Base-by-base conservation (phyloP, 441 rosid species). In the Gossypium schwendimanii region DNA sequence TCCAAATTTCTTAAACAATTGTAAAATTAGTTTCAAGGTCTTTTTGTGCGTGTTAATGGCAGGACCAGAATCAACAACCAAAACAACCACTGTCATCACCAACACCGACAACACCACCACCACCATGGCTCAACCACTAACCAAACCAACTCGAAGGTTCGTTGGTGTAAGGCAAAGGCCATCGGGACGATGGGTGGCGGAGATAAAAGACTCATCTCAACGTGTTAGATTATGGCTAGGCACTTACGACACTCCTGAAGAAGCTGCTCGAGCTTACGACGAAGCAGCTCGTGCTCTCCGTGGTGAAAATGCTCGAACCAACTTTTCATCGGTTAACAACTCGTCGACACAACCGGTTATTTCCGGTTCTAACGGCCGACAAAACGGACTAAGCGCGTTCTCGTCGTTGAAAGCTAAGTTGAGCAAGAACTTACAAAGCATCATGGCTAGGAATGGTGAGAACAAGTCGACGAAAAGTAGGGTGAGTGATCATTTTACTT, bases 131-230 rank as follows among this genome's bases (percentile, higher is more conserved):
- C 75, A 76, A 26, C 73, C 81, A 26, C 74, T 82, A 26, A 54
- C 47, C 26, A 82, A 69, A 68, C 69, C 75, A 6, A 66, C 67
- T 44, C 84, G 94, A 5, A 77, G 89, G 70, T 89, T 84, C 57
- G 90, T 89, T 0, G 97, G 97, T 9, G 97, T 91, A 21, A 74
- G 97, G 81, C 88, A 83, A 74, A 85, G 87, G 61, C 97, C 97
- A 0, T 93, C 96, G 3, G 98, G 98, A 28, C 81, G 91, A 82
- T 93, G 96, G 84, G 97, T 93, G 12, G 93, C 97, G 0, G 98
- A 93, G 74, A 93, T 93, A 76, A 89, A 93, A 83, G 94, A 93
- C 79, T 90, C 97, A 0, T 86, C 97, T 5, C 96, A 90, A 6
- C 86, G 89, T 11, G 93, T 87, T 9, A 82, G 98, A 70, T 74